Evolutionary conservation across 2,329 filamentous ascomycete genomes (phyloP).

Genomic region (Thermothelomyces thermophilus): DNA sequence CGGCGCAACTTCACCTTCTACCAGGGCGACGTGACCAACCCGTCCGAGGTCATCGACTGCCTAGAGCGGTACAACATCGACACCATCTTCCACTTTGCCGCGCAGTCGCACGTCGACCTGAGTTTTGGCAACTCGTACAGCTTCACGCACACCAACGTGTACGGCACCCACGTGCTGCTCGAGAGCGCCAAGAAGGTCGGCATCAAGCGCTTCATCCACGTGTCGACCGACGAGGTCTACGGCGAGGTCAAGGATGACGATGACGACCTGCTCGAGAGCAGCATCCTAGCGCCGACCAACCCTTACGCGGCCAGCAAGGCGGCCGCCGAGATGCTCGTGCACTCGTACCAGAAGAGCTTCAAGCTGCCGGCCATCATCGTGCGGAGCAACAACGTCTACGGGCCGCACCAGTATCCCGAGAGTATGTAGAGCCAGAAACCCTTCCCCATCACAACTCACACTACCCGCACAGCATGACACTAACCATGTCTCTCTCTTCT

Average conservation of each 20-base stretch:
- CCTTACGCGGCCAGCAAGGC: conserved; percentile 77
- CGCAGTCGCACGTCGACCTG: conserved; percentile 77
- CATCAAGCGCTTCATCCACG: conserved; percentile 69
- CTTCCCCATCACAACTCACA: no score
- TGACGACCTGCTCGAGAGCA: conserved; percentile 65
- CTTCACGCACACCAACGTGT: conserved; percentile 76
- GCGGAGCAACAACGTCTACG: conserved; percentile 79
- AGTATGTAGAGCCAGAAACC: conserved; percentile 57
- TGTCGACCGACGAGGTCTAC: conserved; percentile 82
- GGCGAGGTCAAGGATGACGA: conserved; percentile 69
- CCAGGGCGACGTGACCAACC: conserved; percentile 70
- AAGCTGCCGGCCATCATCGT: conserved; percentile 74
- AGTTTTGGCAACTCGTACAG: conserved; percentile 77
- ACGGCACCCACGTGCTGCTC: conserved; percentile 75
- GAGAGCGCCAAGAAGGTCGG: conserved; percentile 68
- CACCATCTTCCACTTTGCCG: conserved; percentile 77
- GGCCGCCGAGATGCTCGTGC: conserved; percentile 78
- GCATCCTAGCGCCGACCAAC: conserved; percentile 71
- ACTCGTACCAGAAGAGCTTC: conserved; percentile 79
- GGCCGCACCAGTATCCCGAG: conserved; percentile 76
- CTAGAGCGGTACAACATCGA: conserved; percentile 67
- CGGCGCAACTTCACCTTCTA: conserved; percentile 71
- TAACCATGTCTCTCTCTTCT: not conserved
- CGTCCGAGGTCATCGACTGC: conserved; percentile 61
- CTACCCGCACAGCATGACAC: no score